phyloP scores from a whole-genome alignment of 306 rosid species.

The Trichosanthes cucumerina region DNA sequence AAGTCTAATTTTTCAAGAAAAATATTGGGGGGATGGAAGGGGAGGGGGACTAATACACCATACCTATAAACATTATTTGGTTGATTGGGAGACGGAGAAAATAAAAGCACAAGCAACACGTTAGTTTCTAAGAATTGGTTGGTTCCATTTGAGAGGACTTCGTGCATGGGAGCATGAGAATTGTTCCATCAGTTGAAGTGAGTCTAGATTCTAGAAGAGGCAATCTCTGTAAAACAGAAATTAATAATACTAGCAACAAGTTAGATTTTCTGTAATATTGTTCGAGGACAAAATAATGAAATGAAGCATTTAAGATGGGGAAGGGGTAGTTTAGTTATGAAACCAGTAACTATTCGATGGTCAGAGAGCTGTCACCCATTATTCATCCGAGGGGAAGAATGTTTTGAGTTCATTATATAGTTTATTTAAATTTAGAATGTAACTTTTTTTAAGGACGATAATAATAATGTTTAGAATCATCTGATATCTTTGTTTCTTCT shows the following conservation, averaged over 20 bases:
- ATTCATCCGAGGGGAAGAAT: not conserved
- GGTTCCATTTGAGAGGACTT: slow-evolving; percentile 33
- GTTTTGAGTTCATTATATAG: not conserved
- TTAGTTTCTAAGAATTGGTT: not conserved
- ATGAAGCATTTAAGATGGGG: not conserved
- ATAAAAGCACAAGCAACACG: not conserved
- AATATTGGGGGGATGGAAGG: not conserved
- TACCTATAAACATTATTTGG: not conserved
- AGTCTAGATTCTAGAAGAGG: slow-evolving; percentile 23
- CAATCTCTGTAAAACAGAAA: not conserved
- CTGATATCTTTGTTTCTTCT: slow-evolving; percentile 4
- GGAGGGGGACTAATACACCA: not conserved
- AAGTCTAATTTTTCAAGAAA: slow-evolving; percentile 29
- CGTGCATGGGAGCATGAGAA: slow-evolving; percentile 69
- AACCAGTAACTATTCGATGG: not conserved
- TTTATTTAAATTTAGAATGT: not conserved
- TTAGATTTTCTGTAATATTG: not conserved
- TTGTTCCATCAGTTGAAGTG: slow-evolving; percentile 82
- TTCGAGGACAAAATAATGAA: not conserved
- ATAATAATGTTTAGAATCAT: not conserved
- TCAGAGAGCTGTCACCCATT: not conserved
- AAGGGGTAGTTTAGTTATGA: not conserved
- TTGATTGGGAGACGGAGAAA: not conserved
- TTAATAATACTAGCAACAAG: not conserved
- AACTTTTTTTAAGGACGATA: not conserved